Evolutionary conservation across 2,329 filamentous ascomycete species (phyloP).

Genomic region (Clonostachys byssicola): DNA sequence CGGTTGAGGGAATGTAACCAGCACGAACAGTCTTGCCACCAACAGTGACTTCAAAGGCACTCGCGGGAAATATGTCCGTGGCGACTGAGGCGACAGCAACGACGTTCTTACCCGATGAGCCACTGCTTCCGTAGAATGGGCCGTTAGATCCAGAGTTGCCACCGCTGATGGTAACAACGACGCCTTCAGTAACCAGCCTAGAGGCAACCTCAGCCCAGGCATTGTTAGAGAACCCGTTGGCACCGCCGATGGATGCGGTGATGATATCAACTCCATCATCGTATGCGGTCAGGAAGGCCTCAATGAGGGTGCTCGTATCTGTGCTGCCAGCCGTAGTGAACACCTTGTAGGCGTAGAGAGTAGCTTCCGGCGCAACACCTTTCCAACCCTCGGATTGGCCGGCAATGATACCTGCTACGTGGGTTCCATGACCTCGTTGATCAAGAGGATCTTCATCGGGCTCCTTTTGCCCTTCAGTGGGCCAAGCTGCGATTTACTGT

Average conservation of each 20-base stretch:
- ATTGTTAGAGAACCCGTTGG: slow-evolving; percentile 31
- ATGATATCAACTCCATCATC: slow-evolving; percentile 35
- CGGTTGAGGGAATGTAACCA: slow-evolving; percentile 24
- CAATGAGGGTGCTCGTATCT: slow-evolving; percentile 21
- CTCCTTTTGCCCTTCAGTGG: background rate
- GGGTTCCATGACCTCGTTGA: slow-evolving; percentile 16
- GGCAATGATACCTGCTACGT: slow-evolving; percentile 22
- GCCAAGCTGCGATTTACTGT: too few relatives aligned
- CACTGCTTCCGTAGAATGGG: slow-evolving; percentile 35
- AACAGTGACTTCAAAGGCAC: slow-evolving; percentile 20
- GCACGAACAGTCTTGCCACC: slow-evolving; percentile 12
- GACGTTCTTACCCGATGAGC: slow-evolving; percentile 23
- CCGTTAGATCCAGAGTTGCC: slow-evolving; percentile 46
- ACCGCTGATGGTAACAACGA: slow-evolving; percentile 44
- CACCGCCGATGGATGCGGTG: slow-evolving; percentile 29
- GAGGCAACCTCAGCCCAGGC: slow-evolving; percentile 35
- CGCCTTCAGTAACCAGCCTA: slow-evolving; percentile 34
- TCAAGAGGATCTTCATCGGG: slow-evolving; percentile 18
- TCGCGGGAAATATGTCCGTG: slow-evolving; percentile 18
- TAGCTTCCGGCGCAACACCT: slow-evolving; percentile 20
- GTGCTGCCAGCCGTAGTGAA: slow-evolving; percentile 12
- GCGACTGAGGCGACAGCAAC: slow-evolving; percentile 30
- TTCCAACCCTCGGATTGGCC: slow-evolving; percentile 13
- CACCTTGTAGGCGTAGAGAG: slow-evolving; percentile 18
- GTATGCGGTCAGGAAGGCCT: slow-evolving; percentile 28